Conservation (phyloP, 352 stramenopile species). For the Phytophthora kernoviae region DNA sequence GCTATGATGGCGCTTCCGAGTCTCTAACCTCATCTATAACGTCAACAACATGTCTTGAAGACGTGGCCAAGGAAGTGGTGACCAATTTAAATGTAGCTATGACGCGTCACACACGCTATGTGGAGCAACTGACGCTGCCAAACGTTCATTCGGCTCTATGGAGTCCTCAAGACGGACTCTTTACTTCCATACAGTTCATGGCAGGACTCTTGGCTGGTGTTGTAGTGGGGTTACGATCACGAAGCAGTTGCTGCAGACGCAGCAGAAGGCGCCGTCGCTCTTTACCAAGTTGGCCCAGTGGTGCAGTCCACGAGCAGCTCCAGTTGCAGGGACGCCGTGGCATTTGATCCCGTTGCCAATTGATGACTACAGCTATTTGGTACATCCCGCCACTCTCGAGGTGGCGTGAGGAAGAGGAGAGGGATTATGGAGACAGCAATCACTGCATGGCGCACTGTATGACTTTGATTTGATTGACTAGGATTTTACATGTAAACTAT, state of each 20-base stretch:
- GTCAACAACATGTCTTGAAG: conserved; percentile 18
- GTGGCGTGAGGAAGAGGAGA: conserved; percentile 33
- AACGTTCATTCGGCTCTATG: conserved; percentile 27
- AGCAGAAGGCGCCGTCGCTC: conserved; percentile 21
- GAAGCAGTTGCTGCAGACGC: conserved; percentile 31
- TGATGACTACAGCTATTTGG: conserved; percentile 44
- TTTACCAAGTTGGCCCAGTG: conserved; percentile 36
- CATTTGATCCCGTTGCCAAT: conserved; percentile 35
- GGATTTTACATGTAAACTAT: conserved; percentile 42
- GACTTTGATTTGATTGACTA: conserved; percentile 20
- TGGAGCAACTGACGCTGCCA: conserved; percentile 33
- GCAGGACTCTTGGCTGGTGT: conserved; percentile 49
- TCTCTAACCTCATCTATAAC: conserved; percentile 5
- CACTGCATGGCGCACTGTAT: conserved; percentile 13
- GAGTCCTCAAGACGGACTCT: conserved; percentile 21
- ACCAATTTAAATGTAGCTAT: conserved; percentile 39
- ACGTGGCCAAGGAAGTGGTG: conserved; percentile 49
- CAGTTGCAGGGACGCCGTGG: conserved; percentile 21
- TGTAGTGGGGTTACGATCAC: conserved; percentile 34
- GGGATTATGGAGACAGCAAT: conserved; percentile 2
- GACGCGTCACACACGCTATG: conserved; percentile 27
- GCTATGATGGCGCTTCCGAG: conserved; percentile 5
- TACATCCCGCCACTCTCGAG: conserved; percentile 42
- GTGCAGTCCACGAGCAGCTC: conserved; percentile 31
- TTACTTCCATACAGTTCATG: conserved; percentile 45